Evolutionary conservation across 2,329 filamentous ascomycete genomes (phyloP), one percentile per base, ranked within the genome.

Genomic region (Aspergillus piperis): DNA sequence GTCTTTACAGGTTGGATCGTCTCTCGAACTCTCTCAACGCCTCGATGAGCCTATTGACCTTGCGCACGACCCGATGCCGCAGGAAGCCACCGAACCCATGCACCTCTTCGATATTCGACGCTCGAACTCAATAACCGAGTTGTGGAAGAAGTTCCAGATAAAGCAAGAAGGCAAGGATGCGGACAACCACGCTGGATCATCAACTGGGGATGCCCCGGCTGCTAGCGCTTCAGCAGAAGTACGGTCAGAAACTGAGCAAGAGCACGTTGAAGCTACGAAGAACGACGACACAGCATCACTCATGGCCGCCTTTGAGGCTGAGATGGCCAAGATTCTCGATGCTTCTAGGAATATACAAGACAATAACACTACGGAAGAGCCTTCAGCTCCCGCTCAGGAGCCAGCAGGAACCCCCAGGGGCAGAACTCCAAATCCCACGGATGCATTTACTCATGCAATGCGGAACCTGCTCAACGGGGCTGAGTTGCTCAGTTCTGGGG

Each of bases 81-180:
- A 61, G 41, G 50, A 65, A 10, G 25, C 59, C 21, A 54, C 65
- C 11, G 64, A 60, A 25, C 69, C 73, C 19, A 77, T 80, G 70
- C 80, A 82, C 66, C 69, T 80, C 49, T 82, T 82, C 65, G 79
- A 81, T 63, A 79, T 81, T 58, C 71, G 71, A 59, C 74, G 75
- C 54, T 73, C 76, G 39, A 74, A 73, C 44, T 76, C 76, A 8
- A 70, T 77, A 11, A 71, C 72, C 5, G 71, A 77, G 49, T 60
- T 77, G 32, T 80, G 78, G 77, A 75, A 71, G 58, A 64, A 64
- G 32, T 75, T 71, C 58, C 71, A 74, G 27, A 55, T 58, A 51
- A 62, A 63, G 15, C 49, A 62, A 27, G 47, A 48, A 4, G 23
- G 19, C 3, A 32, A 38, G 39, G 48, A 58, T 23, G 25, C 54